Conservation (phyloP, 106 monocot species). For the Dioscorea alata region DNA sequence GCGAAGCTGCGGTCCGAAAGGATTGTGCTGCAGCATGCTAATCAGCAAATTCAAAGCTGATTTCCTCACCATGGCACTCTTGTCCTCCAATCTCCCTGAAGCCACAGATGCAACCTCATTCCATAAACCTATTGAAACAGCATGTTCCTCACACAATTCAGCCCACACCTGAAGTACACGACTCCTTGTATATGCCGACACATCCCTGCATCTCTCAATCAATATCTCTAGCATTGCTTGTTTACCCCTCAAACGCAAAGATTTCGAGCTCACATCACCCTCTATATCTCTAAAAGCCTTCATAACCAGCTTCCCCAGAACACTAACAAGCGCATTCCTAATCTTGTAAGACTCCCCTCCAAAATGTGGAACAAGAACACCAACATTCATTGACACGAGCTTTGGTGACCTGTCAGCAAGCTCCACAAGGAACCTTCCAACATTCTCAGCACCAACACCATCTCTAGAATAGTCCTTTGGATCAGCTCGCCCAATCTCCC, state of each 20-base stretch:
- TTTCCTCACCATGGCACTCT: constrained; percentile 89
- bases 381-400: constrained; percentile 80
- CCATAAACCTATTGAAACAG: constrained; percentile 86
- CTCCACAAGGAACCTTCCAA: constrained; percentile 88
- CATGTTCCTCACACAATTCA: constrained; percentile 85
- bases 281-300: constrained; percentile 83
- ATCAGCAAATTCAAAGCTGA: constrained; percentile 85
- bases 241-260: constrained; percentile 56
- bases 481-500: constrained; percentile 77
- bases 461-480: constrained; percentile 88
- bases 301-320: constrained; percentile 75
- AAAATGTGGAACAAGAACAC: constrained; percentile 84
- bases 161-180: constrained; percentile 94
- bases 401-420: constrained; percentile 71
- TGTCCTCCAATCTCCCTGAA: constrained; percentile 92
- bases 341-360: constrained; percentile 99
- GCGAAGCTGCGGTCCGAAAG: constrained; percentile 87
- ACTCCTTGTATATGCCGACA: constrained; percentile 94
- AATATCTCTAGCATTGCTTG: constrained; percentile 91
- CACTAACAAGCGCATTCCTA: constrained; percentile 81
- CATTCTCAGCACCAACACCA: constrained; percentile 80
- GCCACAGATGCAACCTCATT: constrained; percentile 88
- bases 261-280: constrained; percentile 59
- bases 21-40: constrained; percentile 91
- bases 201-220: constrained; percentile 84